A percentile compares a stretch with the other conserved stretches of the same genome.
These are phyloP conservation scores for Trypanosomatidae sp. DNA, from an alignment of 208 protist genomes.

Conservation along the genomic window DNA sequence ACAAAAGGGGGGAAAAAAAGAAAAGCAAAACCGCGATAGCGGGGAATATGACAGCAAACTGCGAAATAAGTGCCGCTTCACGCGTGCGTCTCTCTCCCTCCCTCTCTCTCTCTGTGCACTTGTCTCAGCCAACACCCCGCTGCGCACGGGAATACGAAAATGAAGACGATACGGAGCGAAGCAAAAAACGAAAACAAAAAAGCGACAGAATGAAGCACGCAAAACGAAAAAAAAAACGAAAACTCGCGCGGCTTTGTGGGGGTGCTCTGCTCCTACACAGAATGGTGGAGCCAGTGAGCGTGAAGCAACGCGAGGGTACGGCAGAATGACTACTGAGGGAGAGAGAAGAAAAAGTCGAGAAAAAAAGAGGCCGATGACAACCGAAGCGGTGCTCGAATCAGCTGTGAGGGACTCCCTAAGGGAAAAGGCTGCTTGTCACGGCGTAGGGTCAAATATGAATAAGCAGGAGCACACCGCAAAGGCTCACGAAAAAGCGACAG, in stretches of 20 bases:
- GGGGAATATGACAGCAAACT: background rate
- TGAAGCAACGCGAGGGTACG: background rate
- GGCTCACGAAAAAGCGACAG: background rate
- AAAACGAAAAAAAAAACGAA: background rate
- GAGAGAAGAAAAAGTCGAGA: background rate
- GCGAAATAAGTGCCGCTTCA: background rate
- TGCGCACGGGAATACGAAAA: background rate
- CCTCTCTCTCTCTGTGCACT: background rate
- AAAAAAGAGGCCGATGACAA: background rate
- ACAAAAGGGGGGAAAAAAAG: constrained; percentile 16
- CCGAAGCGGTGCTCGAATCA: background rate
- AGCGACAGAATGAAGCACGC: too few species aligned
- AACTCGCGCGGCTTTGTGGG: background rate
- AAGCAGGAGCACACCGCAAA: background rate
- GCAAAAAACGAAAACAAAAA: too few species aligned
- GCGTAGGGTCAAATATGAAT: background rate
- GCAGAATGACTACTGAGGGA: background rate
- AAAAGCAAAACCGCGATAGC: background rate
- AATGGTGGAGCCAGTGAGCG: background rate
- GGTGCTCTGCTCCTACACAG: background rate
- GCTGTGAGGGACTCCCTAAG: background rate
- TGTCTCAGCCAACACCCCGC: background rate
- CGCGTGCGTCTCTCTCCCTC: too few species aligned
- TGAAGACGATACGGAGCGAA: background rate
- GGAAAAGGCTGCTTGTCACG: background rate